Conservation (phyloP, 1,284 basidiomycete species). For the Heterobasidion annosum region DNA sequence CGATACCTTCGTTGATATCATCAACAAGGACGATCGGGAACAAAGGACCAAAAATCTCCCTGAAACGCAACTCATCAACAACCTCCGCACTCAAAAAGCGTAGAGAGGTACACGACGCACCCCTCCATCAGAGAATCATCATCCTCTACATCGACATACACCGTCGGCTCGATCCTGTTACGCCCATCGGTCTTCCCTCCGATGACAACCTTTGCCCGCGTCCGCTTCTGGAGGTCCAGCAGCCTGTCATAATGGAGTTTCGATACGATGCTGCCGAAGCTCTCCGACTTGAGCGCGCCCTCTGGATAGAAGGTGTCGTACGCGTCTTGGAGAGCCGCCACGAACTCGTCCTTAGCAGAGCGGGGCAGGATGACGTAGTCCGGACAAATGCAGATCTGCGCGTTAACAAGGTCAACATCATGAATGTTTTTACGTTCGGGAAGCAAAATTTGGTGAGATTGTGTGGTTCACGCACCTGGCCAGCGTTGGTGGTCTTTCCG, state of each 20-base stretch:
- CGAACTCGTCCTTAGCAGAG: slow-evolving; percentile 39
- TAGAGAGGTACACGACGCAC: slow-evolving; percentile 57
- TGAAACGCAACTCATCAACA: too few relatives aligned
- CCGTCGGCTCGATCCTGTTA: slow-evolving; percentile 32
- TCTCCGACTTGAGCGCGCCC: slow-evolving; percentile 28
- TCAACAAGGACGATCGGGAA: slow-evolving; percentile 56
- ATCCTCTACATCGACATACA: slow-evolving; percentile 35
- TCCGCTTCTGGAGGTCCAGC: slow-evolving; percentile 35
- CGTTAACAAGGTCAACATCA: not conserved
- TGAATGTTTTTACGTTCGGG: not conserved
- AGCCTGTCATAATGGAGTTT: slow-evolving; percentile 41
- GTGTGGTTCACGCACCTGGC: slow-evolving; percentile 36
- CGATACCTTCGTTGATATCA: slow-evolving; percentile 40
- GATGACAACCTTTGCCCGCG: slow-evolving; percentile 46
- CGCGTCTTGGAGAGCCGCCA: slow-evolving; percentile 36
- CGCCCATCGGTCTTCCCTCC: slow-evolving; percentile 39
- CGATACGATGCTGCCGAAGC: slow-evolving; percentile 38
- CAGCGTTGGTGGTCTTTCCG: slow-evolving; percentile 49
- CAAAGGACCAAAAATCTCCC: too few relatives aligned
- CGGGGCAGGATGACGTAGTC: slow-evolving; percentile 54
- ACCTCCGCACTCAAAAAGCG: too few relatives aligned
- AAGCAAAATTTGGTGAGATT: not conserved
- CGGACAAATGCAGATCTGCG: slow-evolving; percentile 49
- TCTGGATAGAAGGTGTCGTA: slow-evolving; percentile 26
- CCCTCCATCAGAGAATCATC: slow-evolving; percentile 50